Evolutionary conservation across 805 yeast species (phyloP).

Genomic region (Jamesozyma jinghongensis): DNA sequence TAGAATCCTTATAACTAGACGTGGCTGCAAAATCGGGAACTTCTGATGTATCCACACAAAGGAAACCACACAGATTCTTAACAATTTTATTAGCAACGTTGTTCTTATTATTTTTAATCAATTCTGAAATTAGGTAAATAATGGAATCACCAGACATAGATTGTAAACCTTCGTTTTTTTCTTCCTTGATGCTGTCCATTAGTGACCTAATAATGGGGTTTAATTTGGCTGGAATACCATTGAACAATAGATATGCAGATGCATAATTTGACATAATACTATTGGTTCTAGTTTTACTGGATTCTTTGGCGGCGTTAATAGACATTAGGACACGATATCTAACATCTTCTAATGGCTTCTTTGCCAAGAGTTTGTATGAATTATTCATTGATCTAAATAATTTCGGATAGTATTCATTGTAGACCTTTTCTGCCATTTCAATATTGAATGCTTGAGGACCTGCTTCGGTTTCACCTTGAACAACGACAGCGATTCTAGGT

Average conservation of each 20-base stretch:
- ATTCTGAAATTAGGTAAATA: constrained; percentile 50
- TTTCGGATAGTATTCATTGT: constrained; percentile 56
- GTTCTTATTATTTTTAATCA: constrained; percentile 48
- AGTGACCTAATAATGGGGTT: constrained; percentile 81
- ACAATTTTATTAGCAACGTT: constrained; percentile 81
- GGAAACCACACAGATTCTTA: constrained; percentile 81
- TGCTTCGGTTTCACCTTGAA: constrained; percentile 89
- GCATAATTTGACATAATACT: constrained; percentile 70
- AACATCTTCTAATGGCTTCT: constrained; percentile 71
- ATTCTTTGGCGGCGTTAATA: constrained; percentile 54
- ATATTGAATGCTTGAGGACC: constrained; percentile 89
- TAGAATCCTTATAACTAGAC: constrained; percentile 40
- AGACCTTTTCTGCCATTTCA: constrained; percentile 62
- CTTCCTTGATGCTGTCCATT: constrained; percentile 86
- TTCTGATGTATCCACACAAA: constrained; percentile 92
- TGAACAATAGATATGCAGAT: constrained; percentile 56
- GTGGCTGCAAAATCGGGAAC: constrained; percentile 85
- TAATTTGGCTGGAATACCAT: constrained; percentile 69
- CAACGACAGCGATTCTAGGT: constrained; percentile 80
- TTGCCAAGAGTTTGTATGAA: constrained; percentile 57
- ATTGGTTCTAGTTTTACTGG: constrained; percentile 41
- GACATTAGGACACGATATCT: constrained; percentile 57
- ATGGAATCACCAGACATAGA: constrained; percentile 60
- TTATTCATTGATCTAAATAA: constrained; percentile 55
- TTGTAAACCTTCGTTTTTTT: constrained; percentile 59